phyloP scores from a whole-genome alignment of 2,329 filamentous ascomycete genomes.

The Epichloe gansuensis region DNA sequence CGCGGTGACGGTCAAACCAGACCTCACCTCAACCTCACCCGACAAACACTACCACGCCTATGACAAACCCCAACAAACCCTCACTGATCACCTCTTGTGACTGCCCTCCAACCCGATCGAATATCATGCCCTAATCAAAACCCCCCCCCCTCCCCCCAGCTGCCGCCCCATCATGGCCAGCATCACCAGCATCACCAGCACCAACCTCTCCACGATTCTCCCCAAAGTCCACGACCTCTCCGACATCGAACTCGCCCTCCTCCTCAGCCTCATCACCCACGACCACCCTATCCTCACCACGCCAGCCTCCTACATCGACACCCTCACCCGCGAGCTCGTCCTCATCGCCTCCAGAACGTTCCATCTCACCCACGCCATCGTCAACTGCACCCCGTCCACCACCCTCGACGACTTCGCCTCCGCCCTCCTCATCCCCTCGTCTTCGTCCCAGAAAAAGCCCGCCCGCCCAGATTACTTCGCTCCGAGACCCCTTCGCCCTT shows the following conservation, averaged over 20 bases:
- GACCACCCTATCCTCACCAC: constrained; percentile 87
- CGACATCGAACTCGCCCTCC: constrained; percentile 75
- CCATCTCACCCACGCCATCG: constrained; percentile 52
- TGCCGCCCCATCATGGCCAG: neutral
- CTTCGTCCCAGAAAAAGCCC: constrained; percentile 10
- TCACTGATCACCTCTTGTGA: too few relatives aligned
- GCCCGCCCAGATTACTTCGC: constrained; percentile 19
- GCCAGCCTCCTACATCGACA: constrained; percentile 45
- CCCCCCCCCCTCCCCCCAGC: neutral
- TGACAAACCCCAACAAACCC: too few relatives aligned
- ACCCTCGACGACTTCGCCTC: constrained; percentile 72
- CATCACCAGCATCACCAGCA: neutral
- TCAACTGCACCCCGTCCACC: constrained; percentile 60
- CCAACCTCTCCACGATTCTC: constrained; percentile 26
- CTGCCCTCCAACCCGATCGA: neutral
- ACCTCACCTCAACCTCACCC: too few relatives aligned
- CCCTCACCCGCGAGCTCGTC: constrained; percentile 60
- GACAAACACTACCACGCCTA: too few relatives aligned
- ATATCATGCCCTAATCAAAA: neutral
- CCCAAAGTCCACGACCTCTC: constrained; percentile 64
- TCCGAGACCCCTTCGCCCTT: constrained; percentile 11
- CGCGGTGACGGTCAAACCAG: too few relatives aligned
- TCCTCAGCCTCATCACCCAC: constrained; percentile 67
- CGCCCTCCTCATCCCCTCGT: constrained; percentile 42
- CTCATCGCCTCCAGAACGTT: constrained; percentile 62